Evolutionary conservation across 2,329 filamentous ascomycete species (phyloP), one percentile per base, ranked within the genome.

Genomic region (Colletotrichum paranaense): DNA sequence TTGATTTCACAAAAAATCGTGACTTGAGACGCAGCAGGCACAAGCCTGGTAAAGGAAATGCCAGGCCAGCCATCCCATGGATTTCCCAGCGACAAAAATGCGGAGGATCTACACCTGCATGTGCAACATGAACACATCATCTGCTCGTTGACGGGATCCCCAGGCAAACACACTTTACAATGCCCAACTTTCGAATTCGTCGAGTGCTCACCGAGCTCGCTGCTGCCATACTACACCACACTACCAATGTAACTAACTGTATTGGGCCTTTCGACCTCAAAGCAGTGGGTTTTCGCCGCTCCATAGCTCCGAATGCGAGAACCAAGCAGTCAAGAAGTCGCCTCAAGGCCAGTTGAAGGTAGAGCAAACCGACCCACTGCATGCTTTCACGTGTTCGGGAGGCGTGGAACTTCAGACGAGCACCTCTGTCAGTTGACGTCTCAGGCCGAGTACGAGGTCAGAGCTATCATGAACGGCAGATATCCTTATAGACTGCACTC

Each of bases 81-180:
- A 66, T 32, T 65, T 65, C 59, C 66, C 42, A 56, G 46, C 28
- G 24, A 57, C 64, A 46, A 19, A 19, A 9, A 52, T 62, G 56
- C 46, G 60, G 66, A 65, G 56, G 70, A 70, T 70, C 70, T 70
- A 24, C 67, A 70, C 49, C 42, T 35, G 46, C 53, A 35, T n/a
- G 52, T 59, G 69, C 69, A 59, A 58, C 53, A 35, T 24, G 52
- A 63, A 64, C 65, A 63, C 46, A 67, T 30, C 8, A 5, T n/a
- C 46, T 42, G 62, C 58, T 28, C 28, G 14, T 28, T 30, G 35
- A 32, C n/a, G 38, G 38, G 42, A n/a, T 67, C 24, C 24, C 16
- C 52, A 16, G 42, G 55, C 52, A 28, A 35, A 38, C 38, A 64
- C 30, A 35, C 32, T 63, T 26, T n/a, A 46, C 55, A 56, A 28